Conservation (phyloP, 345 rosid species). For the Arabis hirsuta region DNA sequence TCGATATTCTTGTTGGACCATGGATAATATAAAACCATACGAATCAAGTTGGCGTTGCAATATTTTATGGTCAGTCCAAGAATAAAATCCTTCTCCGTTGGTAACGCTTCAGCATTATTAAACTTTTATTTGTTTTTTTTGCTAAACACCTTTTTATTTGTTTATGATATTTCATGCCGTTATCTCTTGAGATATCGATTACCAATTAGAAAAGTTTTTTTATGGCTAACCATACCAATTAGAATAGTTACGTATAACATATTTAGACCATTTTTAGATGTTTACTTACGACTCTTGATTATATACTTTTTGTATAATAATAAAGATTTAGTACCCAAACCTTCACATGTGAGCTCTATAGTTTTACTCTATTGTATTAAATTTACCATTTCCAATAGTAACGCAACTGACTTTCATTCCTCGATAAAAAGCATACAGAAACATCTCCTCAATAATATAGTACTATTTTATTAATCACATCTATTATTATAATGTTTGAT, state of each 20-base stretch:
- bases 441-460: background rate
- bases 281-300: background rate
- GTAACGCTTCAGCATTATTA: conserved; percentile 14
- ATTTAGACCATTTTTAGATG: background rate
- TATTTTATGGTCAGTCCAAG: conserved; percentile 18
- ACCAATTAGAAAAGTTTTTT: background rate
- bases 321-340: background rate
- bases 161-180: conserved; percentile 14
- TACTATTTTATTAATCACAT: conserved; percentile 9
- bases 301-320: background rate
- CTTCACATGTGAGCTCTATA: conserved; percentile 23
- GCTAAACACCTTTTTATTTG: background rate
- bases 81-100: conserved; percentile 31
- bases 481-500: background rate
- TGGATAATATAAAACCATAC: background rate
- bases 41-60: conserved; percentile 30
- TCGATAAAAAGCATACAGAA: background rate
- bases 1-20: conserved; percentile 7
- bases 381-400: conserved; percentile 14
- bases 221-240: too few species aligned
- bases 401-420: conserved; percentile 1
- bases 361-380: background rate
- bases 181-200: background rate
- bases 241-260: background rate
- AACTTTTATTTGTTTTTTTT: too few species aligned